phyloP scores from a whole-genome alignment of 371 early-diverging fungal genomes.

The Mucor piriformis region DNA sequence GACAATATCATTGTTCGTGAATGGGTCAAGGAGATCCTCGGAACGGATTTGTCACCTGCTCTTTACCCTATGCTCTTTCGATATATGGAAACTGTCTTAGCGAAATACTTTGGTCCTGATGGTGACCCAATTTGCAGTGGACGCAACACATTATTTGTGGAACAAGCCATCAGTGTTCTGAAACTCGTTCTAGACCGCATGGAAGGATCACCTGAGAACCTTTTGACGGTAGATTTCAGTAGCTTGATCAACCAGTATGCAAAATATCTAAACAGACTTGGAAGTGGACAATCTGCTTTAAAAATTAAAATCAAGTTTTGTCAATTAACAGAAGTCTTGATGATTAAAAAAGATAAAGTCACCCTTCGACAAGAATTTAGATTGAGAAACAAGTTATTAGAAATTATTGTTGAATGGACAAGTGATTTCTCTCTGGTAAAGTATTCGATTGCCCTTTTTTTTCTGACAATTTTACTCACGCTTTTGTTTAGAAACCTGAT shows the following conservation, averaged over 20 bases:
- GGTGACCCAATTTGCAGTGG: slow-evolving; percentile 79
- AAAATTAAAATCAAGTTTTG: slow-evolving; percentile 87
- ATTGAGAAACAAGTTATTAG: slow-evolving; percentile 81
- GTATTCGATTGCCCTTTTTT: no score
- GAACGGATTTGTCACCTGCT: slow-evolving; percentile 81
- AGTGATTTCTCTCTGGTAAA: slow-evolving; percentile 72
- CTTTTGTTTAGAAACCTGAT: slow-evolving; percentile 45
- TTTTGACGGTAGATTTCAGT: slow-evolving; percentile 81
- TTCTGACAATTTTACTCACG: no score
- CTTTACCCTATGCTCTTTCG: slow-evolving; percentile 86
- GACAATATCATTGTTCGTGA: slow-evolving; percentile 91
- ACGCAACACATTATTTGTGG: slow-evolving; percentile 86
- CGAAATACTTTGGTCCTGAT: slow-evolving; percentile 76
- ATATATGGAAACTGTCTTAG: slow-evolving; percentile 77
- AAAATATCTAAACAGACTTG: slow-evolving; percentile 80
- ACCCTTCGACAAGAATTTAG: slow-evolving; percentile 86
- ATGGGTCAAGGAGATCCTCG: slow-evolving; percentile 86
- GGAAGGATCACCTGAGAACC: slow-evolving; percentile 67
- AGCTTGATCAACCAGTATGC: slow-evolving; percentile 77
- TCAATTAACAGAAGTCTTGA: slow-evolving; percentile 80
- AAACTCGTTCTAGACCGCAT: slow-evolving; percentile 84
- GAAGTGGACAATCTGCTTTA: slow-evolving; percentile 62
- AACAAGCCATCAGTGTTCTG: slow-evolving; percentile 86
- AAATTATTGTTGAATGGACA: slow-evolving; percentile 87
- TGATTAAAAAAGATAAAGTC: slow-evolving; percentile 80